These are phyloP conservation scores for Saccharomyces hybrid DNA, from an alignment of 1,139 yeast species.

Conservation along the genomic window DNA sequence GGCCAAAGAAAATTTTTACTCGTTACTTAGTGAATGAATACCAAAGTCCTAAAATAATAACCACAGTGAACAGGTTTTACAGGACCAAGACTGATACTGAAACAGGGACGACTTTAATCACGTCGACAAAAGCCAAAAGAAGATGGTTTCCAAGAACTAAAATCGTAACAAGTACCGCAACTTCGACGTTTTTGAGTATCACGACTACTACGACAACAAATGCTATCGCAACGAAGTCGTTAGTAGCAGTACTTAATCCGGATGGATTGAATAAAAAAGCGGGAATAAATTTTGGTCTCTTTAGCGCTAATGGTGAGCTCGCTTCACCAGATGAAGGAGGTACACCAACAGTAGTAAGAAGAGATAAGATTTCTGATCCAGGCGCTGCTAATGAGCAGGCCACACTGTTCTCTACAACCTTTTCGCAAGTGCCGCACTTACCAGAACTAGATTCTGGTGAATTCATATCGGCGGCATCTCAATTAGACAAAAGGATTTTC, in stretches of 20 bases:
- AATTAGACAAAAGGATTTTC: slow-evolving; percentile 7
- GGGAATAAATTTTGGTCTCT: background rate
- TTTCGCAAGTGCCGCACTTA: background rate
- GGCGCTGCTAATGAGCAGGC: background rate
- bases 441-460: background rate
- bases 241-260: background rate
- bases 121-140: slow-evolving; percentile 12
- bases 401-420: background rate
- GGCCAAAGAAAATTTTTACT: slow-evolving; percentile 7
- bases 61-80: slow-evolving; percentile 3
- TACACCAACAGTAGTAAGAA: background rate
- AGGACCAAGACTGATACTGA: slow-evolving; percentile 10
- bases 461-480: slow-evolving; percentile 9
- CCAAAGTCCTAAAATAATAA: slow-evolving; percentile 4
- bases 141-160: slow-evolving; percentile 14
- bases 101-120: slow-evolving; percentile 8
- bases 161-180: slow-evolving; percentile 18
- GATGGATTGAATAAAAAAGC: background rate
- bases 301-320: background rate
- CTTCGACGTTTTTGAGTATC: slow-evolving; percentile 7
- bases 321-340: background rate
- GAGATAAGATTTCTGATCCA: background rate
- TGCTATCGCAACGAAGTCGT: background rate
- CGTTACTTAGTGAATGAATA: slow-evolving; percentile 8
- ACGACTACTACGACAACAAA: slow-evolving; percentile 1